phyloP scores from a whole-genome alignment of 805 yeast genomes.

The Debaryomyces hansenii region DNA sequence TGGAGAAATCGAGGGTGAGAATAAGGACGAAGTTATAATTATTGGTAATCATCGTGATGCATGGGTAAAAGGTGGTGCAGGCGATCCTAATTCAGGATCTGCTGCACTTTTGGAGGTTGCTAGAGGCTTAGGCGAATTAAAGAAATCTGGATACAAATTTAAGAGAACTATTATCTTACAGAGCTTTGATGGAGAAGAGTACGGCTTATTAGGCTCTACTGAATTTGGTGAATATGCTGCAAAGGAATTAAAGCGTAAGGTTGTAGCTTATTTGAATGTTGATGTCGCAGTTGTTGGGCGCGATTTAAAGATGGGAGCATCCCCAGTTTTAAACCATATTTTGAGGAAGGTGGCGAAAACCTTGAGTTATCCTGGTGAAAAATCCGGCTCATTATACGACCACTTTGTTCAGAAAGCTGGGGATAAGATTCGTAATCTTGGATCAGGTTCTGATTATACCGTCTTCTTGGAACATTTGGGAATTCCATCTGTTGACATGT shows the following conservation, averaged over 20 bases:
- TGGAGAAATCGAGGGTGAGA: conserved; percentile 44
- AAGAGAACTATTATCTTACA: conserved; percentile 39
- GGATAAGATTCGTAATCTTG: conserved; percentile 40
- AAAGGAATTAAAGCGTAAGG: conserved; percentile 36
- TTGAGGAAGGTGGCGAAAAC: conserved; percentile 46
- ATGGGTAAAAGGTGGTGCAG: conserved; percentile 50
- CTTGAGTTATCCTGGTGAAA: conserved; percentile 43
- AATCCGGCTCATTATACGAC: conserved; percentile 45
- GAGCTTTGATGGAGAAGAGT: conserved; percentile 47
- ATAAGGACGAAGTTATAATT: conserved; percentile 37
- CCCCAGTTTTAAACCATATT: conserved; percentile 55
- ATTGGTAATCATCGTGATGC: conserved; percentile 49
- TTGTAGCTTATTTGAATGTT: conserved; percentile 52
- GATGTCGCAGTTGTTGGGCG: conserved; percentile 56
- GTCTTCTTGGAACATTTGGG: conserved; percentile 69
- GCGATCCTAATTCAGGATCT: conserved; percentile 48
- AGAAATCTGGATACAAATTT: conserved; percentile 36
- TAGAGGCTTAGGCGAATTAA: conserved; percentile 40
- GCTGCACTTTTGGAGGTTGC: conserved; percentile 43
- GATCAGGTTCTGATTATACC: conserved; percentile 55
- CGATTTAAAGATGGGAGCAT: conserved; percentile 45
- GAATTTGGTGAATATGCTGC: conserved; percentile 54
- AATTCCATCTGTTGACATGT: conserved; percentile 58
- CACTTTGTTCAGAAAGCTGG: conserved; percentile 43
- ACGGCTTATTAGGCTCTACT: conserved; percentile 55